These are phyloP conservation scores for Chiua sp. DNA, from an alignment of 1,284 basidiomycete species.

Conservation along the genomic window DNA sequence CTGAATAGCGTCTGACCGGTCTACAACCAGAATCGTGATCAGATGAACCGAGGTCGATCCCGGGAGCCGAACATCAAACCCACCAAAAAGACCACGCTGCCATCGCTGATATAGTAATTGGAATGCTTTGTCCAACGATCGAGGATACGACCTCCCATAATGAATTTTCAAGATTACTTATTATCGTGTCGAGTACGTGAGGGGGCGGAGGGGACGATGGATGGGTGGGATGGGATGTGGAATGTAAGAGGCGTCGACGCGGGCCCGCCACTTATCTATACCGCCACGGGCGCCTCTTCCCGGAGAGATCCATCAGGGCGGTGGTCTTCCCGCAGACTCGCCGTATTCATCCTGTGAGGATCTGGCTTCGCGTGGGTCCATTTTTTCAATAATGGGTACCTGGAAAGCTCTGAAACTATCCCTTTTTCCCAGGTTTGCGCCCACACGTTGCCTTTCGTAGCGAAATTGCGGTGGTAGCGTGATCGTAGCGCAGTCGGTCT, in stretches of 20 bases:
- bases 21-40: conserved; percentile 35
- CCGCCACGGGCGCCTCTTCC: no score
- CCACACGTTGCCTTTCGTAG: conserved; percentile 1
- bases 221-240: not conserved
- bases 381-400: not conserved
- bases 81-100: conserved; percentile 27
- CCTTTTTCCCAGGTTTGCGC: conserved; percentile 4
- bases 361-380: conserved; percentile 11
- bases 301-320: no score
- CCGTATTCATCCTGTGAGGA: not conserved
- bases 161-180: not conserved
- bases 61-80: conserved; percentile 2
- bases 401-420: not conserved
- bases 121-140: conserved; percentile 4
- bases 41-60: conserved; percentile 6
- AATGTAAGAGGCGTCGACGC: no score
- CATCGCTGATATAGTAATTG: conserved; percentile 24
- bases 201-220: not conserved
- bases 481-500: conserved; percentile 11
- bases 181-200: not conserved
- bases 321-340: no score
- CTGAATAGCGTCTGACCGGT: conserved; percentile 55
- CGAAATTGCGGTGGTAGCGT: not conserved
- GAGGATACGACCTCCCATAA: conserved; percentile 11
- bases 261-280: no score